phyloP scores from a whole-genome alignment of 805 yeast species.

The Ascoidea rubescens region DNA sequence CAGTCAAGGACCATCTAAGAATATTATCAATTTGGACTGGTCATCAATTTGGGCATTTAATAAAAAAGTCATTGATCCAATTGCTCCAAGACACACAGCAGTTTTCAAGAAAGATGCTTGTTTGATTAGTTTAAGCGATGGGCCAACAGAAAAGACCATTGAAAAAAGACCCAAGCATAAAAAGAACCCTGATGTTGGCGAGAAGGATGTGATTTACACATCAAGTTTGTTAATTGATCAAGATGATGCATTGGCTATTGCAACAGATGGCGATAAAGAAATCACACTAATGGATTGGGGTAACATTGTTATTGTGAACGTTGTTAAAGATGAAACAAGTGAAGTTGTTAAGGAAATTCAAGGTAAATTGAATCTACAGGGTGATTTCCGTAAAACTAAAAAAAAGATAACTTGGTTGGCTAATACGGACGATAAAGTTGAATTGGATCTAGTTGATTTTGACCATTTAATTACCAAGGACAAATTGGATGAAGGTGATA shows the following conservation, averaged over 20 bases:
- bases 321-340: slow-evolving; percentile 44
- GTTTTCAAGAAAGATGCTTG: slow-evolving; percentile 54
- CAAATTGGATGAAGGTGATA: slow-evolving; percentile 86
- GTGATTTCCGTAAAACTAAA: slow-evolving; percentile 93
- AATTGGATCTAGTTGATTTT: slow-evolving; percentile 75
- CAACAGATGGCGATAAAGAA: slow-evolving; percentile 69
- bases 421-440: slow-evolving; percentile 54
- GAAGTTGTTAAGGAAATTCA: slow-evolving; percentile 44
- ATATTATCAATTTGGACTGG: slow-evolving; percentile 96
- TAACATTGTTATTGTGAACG: slow-evolving; percentile 66
- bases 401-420: slow-evolving; percentile 95
- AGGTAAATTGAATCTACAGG: slow-evolving; percentile 78
- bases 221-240: slow-evolving; percentile 66
- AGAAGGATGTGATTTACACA: slow-evolving; percentile 59
- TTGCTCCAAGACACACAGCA: slow-evolving; percentile 93
- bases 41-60: slow-evolving; percentile 93
- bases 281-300: slow-evolving; percentile 99
- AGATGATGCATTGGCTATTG: slow-evolving; percentile 61
- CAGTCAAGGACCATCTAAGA: slow-evolving; percentile 96
- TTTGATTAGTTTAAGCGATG: slow-evolving; percentile 49
- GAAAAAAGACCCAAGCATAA: slow-evolving; percentile 88
- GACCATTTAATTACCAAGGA: slow-evolving; percentile 94
- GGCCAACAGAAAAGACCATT: slow-evolving; percentile 44
- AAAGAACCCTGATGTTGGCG: slow-evolving; percentile 86
- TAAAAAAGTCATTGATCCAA: slow-evolving; percentile 93